Evolutionary conservation across 352 stramenopile species (phyloP).

Genomic region (Phytophthora idaei): DNA sequence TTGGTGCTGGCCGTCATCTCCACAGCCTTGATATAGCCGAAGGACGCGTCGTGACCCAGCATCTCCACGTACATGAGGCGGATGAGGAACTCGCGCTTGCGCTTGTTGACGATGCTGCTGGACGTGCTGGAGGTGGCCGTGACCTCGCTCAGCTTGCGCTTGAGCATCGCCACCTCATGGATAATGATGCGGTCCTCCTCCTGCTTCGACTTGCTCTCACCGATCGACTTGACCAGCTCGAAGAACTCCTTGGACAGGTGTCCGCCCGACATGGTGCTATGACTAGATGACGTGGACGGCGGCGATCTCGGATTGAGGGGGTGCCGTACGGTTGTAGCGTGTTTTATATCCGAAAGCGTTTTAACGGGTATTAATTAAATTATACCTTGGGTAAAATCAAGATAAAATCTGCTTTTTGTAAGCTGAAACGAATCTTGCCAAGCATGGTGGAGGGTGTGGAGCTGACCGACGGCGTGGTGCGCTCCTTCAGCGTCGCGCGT

Average conservation of each 20-base stretch:
- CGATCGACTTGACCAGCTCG: conserved; percentile 99
- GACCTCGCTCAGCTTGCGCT: conserved; percentile 94
- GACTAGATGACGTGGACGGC: conserved; percentile 13
- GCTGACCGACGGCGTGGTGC: conserved; percentile 65
- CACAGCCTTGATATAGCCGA: conserved; percentile 98
- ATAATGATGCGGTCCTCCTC: conserved; percentile 99
- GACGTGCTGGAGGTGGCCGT: conserved; percentile 77
- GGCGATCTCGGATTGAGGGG: conserved; percentile 29
- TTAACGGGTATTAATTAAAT: conserved; percentile 12
- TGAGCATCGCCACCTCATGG: conserved; percentile 95
- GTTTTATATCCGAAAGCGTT: too few relatives aligned
- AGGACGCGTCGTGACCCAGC: conserved; percentile 99
- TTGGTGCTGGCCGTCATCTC: conserved; percentile 98
- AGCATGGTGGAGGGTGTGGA: conserved; percentile 35
- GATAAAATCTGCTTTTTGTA: neutral
- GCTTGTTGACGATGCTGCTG: conserved; percentile 90
- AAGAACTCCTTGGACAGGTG: conserved; percentile 99
- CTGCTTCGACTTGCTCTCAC: conserved; percentile 99
- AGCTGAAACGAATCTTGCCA: too few relatives aligned
- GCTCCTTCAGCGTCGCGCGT: conserved; percentile 67
- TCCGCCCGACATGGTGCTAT: conserved; percentile 77
- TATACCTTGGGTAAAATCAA: neutral
- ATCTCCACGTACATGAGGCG: conserved; percentile 99
- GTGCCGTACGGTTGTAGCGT: conserved; percentile 14
- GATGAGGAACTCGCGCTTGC: conserved; percentile 99